Conservation (phyloP, 2,329 filamentous ascomycete species). For the Epichloe scottii region DNA sequence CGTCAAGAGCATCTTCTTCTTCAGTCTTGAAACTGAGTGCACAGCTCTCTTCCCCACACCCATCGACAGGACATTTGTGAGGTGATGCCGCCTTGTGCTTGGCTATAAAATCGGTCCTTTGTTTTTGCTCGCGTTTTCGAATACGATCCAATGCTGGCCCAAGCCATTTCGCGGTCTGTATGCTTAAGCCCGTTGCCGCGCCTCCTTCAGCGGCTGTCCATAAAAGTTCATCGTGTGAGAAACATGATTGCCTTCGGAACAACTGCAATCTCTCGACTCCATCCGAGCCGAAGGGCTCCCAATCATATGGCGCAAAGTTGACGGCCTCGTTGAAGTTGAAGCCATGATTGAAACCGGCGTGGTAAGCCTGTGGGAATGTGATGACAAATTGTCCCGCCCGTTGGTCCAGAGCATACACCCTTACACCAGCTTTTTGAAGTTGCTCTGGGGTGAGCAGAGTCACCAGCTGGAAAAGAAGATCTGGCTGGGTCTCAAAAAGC, state of each 20-base stretch:
- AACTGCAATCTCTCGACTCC: slow-evolving; percentile 77
- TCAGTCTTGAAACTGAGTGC: slow-evolving; percentile 51
- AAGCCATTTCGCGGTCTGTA: slow-evolving; percentile 91
- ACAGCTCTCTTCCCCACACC: slow-evolving; percentile 38
- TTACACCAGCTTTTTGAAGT: slow-evolving; percentile 80
- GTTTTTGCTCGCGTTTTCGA: slow-evolving; percentile 55
- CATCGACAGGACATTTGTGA: slow-evolving; percentile 37
- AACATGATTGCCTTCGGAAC: slow-evolving; percentile 87
- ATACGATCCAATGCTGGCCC: slow-evolving; percentile 75
- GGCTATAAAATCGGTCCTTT: slow-evolving; percentile 55
- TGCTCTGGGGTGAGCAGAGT: slow-evolving; percentile 90
- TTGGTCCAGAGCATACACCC: slow-evolving; percentile 91
- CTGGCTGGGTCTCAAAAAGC: slow-evolving; percentile 91
- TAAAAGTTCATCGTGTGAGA: slow-evolving; percentile 90
- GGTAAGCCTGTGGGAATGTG: slow-evolving; percentile 93
- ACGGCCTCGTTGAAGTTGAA: slow-evolving; percentile 99
- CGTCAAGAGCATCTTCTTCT: slow-evolving; percentile 69
- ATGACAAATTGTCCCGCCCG: slow-evolving; percentile 91
- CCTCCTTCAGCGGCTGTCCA: slow-evolving; percentile 79
- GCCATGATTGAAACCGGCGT: slow-evolving; percentile 95
- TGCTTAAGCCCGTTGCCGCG: slow-evolving; percentile 49
- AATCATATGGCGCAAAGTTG: slow-evolving; percentile 90
- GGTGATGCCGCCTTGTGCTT: slow-evolving; percentile 45
- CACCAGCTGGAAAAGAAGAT: slow-evolving; percentile 93
- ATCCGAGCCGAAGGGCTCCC: slow-evolving; percentile 82